Evolutionary conservation across 192 early-diverging fungal genomes (phyloP).

Genomic region (Gamsiella multidivaricata): DNA sequence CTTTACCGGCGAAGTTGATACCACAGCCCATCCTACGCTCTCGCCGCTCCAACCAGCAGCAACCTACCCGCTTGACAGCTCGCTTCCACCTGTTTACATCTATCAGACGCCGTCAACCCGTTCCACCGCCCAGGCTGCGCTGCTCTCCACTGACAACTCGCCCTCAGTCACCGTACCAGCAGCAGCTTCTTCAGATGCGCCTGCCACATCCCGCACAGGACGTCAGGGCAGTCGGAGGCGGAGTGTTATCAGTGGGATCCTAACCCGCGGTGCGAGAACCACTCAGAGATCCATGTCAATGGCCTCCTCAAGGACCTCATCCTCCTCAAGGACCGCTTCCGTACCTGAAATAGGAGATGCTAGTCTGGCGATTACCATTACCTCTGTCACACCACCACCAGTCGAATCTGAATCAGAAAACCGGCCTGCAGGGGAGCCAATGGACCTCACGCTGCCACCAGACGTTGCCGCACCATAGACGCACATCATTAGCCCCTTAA

Average conservation of each 20-base stretch:
- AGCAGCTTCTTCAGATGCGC: not conserved
- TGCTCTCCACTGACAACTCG: slow-evolving; percentile 28
- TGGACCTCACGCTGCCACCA: no score
- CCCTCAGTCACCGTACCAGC: slow-evolving; percentile 10
- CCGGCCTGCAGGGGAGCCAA: no score
- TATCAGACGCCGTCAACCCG: slow-evolving; percentile 23
- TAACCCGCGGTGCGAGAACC: not conserved
- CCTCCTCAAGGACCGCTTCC: not conserved
- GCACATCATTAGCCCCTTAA: no score
- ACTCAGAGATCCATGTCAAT: slow-evolving; percentile 3
- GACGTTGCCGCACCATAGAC: no score
- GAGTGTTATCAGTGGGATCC: slow-evolving; percentile 11
- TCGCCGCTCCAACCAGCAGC: not conserved
- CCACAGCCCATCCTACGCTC: not conserved
- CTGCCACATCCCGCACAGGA: not conserved
- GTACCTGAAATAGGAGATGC: no score
- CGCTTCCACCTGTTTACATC: slow-evolving; percentile 22
- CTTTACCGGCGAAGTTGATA: not conserved
- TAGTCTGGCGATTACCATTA: not conserved
- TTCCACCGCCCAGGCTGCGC: slow-evolving; percentile 17
- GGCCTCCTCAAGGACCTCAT: not conserved
- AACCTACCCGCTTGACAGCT: slow-evolving; percentile 7
- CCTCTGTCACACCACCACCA: not conserved
- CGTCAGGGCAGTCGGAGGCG: not conserved
- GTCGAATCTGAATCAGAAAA: no score